These are phyloP conservation scores for Eimeria sp. DNA, from an alignment of 169 alveolate genomes.

Conservation along the genomic window DNA sequence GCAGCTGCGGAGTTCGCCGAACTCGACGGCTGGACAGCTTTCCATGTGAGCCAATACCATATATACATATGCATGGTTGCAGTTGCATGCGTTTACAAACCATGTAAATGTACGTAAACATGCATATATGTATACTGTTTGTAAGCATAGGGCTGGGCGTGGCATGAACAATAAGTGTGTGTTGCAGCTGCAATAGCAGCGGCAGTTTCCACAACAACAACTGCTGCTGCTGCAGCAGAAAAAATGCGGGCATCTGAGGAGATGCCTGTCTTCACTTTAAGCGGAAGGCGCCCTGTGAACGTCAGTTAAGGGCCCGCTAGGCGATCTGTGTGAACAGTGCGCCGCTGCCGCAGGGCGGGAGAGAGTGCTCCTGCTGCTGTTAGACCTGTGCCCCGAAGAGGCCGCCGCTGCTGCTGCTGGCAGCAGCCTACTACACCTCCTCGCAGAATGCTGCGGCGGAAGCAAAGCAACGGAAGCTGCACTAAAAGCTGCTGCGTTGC, in stretches of 20 bases:
- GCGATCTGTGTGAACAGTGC: constrained; percentile 30
- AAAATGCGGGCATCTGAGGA: neutral
- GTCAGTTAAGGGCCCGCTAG: constrained; percentile 2
- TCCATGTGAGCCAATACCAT: constrained; percentile 27
- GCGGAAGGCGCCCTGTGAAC: neutral
- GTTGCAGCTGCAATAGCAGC: neutral
- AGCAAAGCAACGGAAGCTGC: constrained; percentile 46
- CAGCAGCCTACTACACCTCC: constrained; percentile 29
- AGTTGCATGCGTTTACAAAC: too few species aligned
- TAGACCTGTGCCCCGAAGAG: constrained; percentile 19
- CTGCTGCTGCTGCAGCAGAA: neutral
- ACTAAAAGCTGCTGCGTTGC: constrained; percentile 34
- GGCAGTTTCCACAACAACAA: neutral
- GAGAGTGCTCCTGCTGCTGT: constrained; percentile 34
- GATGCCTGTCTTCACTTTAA: neutral
- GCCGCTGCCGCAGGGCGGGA: constrained; percentile 72
- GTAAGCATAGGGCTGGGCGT: neutral
- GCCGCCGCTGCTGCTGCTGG: constrained; percentile 59
- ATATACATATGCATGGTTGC: too few species aligned
- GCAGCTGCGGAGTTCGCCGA: constrained; percentile 8
- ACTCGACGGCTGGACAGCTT: constrained; percentile 39
- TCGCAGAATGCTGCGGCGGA: constrained; percentile 25
- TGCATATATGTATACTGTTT: too few species aligned
- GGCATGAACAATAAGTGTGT: neutral
- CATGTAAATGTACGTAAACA: too few species aligned